A percentile compares a stretch with the other conserved stretches of the same genome.
Conservation (phyloP, 176 grass and related monocot genomes). For the Rhynchospora pubera region DNA sequence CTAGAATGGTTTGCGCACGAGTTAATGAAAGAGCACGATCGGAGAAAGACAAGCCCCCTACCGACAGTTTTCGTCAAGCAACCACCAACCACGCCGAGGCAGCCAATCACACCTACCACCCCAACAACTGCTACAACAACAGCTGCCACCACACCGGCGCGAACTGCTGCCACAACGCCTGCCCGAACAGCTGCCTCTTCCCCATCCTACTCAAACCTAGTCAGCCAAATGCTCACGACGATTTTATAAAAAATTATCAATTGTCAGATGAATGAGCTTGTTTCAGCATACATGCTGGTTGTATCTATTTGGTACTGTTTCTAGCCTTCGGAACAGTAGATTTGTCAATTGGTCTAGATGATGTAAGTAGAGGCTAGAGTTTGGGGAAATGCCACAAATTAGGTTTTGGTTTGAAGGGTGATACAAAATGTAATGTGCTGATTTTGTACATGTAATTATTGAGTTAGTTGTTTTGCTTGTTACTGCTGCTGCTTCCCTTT, state of each 20-base stretch:
- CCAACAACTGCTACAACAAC: background rate
- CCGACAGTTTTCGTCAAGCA: constrained; percentile 31
- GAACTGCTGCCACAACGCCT: background rate
- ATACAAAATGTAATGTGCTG: constrained; percentile 5
- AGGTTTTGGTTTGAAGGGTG: constrained; percentile 11
- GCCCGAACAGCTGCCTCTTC: background rate
- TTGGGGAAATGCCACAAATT: constrained; percentile 6
- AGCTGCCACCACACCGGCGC: background rate
- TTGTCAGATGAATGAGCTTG: background rate
- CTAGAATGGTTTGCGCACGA: constrained; percentile 70
- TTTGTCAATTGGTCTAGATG: background rate
- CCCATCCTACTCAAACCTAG: constrained; percentile 61
- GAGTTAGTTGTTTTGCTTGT: constrained; percentile 6
- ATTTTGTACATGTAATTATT: constrained; percentile 27
- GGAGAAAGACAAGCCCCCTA: constrained; percentile 32
- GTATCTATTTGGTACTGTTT: constrained; percentile 9
- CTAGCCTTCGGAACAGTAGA: background rate
- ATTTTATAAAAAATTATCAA: constrained; percentile 39
- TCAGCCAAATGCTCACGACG: constrained; percentile 63
- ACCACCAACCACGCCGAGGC: constrained; percentile 24
- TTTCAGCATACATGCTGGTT: background rate
- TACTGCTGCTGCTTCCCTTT: constrained; percentile 9
- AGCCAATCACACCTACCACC: constrained; percentile 18
- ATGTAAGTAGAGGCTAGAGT: constrained; percentile 16
- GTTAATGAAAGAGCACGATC: constrained; percentile 61